Evolutionary conservation across 2,329 filamentous ascomycete species (phyloP).

Genomic region (Aulographum hederae): DNA sequence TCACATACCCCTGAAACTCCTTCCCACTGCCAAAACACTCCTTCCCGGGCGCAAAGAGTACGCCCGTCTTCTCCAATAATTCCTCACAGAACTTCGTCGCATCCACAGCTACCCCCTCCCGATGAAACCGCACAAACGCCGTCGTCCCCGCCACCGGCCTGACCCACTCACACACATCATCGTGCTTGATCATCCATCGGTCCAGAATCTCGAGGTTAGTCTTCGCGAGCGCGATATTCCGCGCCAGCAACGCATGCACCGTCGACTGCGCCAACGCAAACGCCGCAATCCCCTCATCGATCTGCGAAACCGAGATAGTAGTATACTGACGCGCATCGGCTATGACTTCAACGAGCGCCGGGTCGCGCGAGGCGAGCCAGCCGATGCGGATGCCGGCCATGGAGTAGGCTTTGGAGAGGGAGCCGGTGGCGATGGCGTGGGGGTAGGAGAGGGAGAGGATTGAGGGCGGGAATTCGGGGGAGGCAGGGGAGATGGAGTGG

Average conservation of each 20-base stretch:
- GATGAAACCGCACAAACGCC: conserved; percentile 53
- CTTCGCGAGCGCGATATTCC: conserved; percentile 49
- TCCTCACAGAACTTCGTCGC: conserved; percentile 55
- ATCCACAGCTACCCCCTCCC: conserved; percentile 44
- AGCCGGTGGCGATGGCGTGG: conserved; percentile 55
- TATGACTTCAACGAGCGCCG: conserved; percentile 41
- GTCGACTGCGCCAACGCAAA: conserved; percentile 51
- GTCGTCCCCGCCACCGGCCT: conserved; percentile 66
- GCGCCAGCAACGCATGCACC: conserved; percentile 41
- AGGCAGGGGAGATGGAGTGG: conserved; percentile 41
- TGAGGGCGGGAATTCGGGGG: conserved; percentile 43
- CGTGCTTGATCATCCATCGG: conserved; percentile 46
- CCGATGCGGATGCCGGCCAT: conserved; percentile 67
- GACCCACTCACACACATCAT: conserved; percentile 47
- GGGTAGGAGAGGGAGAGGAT: conserved; percentile 54
- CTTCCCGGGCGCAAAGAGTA: conserved; percentile 57
- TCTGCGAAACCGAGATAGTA: conserved; percentile 65
- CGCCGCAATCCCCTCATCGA: conserved; percentile 62
- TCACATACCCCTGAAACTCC: conserved; percentile 57
- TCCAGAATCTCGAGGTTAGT: conserved; percentile 50
- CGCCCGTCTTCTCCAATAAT: conserved; percentile 48
- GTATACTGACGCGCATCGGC: conserved; percentile 61
- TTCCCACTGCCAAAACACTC: conserved; percentile 58
- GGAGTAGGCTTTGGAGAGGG: conserved; percentile 72
- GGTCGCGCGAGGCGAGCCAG: conserved; percentile 57